Evolutionary conservation across 2,329 filamentous ascomycete genomes (phyloP), one percentile per base, ranked within the genome.

Genomic region (Xylariomycetidae sp.): DNA sequence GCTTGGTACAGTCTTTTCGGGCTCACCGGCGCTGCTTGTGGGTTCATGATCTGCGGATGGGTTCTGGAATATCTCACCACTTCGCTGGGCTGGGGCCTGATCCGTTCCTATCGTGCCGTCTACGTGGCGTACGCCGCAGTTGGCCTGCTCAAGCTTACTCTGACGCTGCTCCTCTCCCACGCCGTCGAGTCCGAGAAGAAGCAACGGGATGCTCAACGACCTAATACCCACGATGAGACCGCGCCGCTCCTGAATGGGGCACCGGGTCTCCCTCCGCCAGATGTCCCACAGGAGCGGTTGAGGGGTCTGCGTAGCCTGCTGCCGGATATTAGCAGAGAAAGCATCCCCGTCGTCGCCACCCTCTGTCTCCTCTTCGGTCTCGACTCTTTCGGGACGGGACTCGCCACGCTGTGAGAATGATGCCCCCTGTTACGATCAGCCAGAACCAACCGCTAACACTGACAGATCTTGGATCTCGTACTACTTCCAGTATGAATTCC

Each of bases 1-100:
- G 76, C 76, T 4, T 81, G 77, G 77, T 81, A 80, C 45, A 70
- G 63, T 5, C 61, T 80, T 6, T 53, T 67, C 1, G 81, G 80
- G 3, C 71, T 67, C 0, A 70, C 74, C 0, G 81, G 81, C 0
- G 67, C 72, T 1, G 79, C 82, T 0, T 62, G 73, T 12, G 81
- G 82, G 2, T 33, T 37, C 13, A 70, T 77, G 38, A 58, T 80
- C 27, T 58, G 72, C 34, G 82, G 82, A 3, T 82, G 77, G 74
- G 51, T 69, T 3, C 66, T 82, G 4, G 67, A 74, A 27, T 51
- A 63, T 4, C 57, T 82, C 18, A 63, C 67, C 15, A 47, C 52
- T 2, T 46, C 48, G 13, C 42, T 44, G 4, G 27, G 37, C 14
- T 53, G 47, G 48, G 44, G 43, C 13, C 15, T 37, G 6, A 17